phyloP scores from a whole-genome alignment of 2,329 filamentous ascomycete species.

The Pseudogymnoascus sp. region DNA sequence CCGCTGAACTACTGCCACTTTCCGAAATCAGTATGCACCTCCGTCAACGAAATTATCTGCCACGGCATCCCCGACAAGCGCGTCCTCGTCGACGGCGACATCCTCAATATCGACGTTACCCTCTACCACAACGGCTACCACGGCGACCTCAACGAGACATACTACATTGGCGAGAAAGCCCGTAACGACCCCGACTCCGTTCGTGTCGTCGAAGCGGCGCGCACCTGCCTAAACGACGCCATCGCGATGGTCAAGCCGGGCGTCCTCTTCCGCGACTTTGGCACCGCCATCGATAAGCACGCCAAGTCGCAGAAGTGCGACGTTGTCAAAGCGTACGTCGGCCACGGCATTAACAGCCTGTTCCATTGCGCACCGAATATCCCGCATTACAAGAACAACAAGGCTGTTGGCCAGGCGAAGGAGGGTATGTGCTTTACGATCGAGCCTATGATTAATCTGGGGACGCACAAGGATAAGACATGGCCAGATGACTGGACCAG shows the following conservation, averaged over 20 bases:
- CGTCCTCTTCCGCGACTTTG: constrained; percentile 84
- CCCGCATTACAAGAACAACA: constrained; percentile 97
- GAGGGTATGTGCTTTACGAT: constrained; percentile 98
- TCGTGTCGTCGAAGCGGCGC: constrained; percentile 79
- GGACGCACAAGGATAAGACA: constrained; percentile 83
- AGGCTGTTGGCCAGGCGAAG: constrained; percentile 88
- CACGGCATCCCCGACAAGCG: constrained; percentile 95
- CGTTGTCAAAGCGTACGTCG: constrained; percentile 92
- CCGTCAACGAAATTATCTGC: constrained; percentile 94
- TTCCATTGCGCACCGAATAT: constrained; percentile 94
- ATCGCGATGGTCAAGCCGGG: constrained; percentile 92
- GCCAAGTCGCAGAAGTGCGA: constrained; percentile 80
- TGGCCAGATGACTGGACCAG: constrained; percentile 99
- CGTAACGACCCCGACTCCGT: constrained; percentile 77
- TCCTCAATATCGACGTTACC: constrained; percentile 93
- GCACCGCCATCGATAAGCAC: constrained; percentile 90
- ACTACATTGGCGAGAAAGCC: constrained; percentile 90
- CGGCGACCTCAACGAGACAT: constrained; percentile 95
- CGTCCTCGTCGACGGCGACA: constrained; percentile 81
- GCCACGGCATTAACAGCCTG: constrained; percentile 85
- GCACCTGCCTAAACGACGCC: constrained; percentile 82
- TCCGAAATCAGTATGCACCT: constrained; percentile 96
- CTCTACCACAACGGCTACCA: constrained; percentile 94
- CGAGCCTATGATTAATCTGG: constrained; percentile 94
- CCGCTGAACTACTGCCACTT: constrained; percentile 94